phyloP scores from a whole-genome alignment of 225 moss, liverwort and hornwort genomes.

The Lunularia cruciata region DNA sequence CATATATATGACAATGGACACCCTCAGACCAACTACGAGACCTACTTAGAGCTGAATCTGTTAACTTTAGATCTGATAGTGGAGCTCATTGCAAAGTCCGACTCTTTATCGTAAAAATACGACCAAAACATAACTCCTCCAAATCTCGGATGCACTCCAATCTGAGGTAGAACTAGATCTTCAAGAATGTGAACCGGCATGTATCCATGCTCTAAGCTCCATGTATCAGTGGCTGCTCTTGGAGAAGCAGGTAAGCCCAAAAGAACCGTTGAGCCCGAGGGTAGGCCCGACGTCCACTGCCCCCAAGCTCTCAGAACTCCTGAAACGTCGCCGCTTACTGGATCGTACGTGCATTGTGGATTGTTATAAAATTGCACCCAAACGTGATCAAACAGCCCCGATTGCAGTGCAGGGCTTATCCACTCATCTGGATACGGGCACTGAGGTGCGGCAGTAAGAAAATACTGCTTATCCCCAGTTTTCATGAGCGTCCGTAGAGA shows the following conservation, averaged over 20 bases:
- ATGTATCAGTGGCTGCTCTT: neutral
- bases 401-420: neutral
- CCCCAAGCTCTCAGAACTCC: neutral
- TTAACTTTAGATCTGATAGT: neutral
- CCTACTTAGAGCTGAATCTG: too few relatives aligned
- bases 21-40: too few relatives aligned
- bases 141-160: neutral
- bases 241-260: slow-evolving; percentile 11
- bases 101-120: neutral
- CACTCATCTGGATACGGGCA: neutral
- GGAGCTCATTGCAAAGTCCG: neutral
- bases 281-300: neutral
- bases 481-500: neutral
- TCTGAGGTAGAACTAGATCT: neutral
- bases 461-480: neutral
- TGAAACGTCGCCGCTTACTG: neutral
- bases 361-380: slow-evolving; percentile 12
- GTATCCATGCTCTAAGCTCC: neutral
- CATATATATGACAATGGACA: too few relatives aligned
- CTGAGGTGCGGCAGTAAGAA: slow-evolving; percentile 7
- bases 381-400: slow-evolving; percentile 10
- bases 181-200: neutral
- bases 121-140: slow-evolving; percentile 11
- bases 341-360: neutral
- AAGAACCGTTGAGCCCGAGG: neutral